A percentile compares a stretch with the other conserved stretches of the same genome.
These are phyloP conservation scores for Dryas alaskensis DNA, from an alignment of 306 rosid genomes.

Conservation along the genomic window DNA sequence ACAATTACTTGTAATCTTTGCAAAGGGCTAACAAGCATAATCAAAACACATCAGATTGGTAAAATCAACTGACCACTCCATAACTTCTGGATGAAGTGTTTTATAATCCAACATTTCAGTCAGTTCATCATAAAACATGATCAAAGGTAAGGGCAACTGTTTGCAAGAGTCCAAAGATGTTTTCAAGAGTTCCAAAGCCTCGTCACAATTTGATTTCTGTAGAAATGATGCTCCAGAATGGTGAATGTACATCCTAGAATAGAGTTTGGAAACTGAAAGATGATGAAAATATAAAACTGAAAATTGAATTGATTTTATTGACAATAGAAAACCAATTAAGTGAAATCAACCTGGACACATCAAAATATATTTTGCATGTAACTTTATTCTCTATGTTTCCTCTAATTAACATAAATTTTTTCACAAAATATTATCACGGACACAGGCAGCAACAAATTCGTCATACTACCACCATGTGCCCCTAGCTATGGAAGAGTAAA, in stretches of 20 bases:
- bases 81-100: slow-evolving; percentile 32
- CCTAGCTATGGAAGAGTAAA: background rate
- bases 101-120: slow-evolving; percentile 27
- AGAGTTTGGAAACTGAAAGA: background rate
- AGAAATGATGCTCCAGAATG: slow-evolving; percentile 3
- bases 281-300: background rate
- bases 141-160: slow-evolving; percentile 37
- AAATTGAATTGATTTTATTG: background rate
- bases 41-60: background rate
- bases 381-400: background rate
- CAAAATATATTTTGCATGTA: background rate
- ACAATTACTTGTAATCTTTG: background rate
- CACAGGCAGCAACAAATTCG: background rate
- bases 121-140: slow-evolving; percentile 41
- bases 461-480: background rate
- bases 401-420: background rate
- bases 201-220: slow-evolving; percentile 42
- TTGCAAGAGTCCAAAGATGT: slow-evolving; percentile 40
- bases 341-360: background rate
- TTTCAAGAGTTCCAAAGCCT: slow-evolving; percentile 44
- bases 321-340: background rate
- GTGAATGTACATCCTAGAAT: slow-evolving; percentile 7
- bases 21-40: slow-evolving; percentile 8
- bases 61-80: slow-evolving; percentile 35
- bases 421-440: background rate